Evolutionary conservation across 352 stramenopile species (phyloP).

Genomic region (Phytophthora ramorum): DNA sequence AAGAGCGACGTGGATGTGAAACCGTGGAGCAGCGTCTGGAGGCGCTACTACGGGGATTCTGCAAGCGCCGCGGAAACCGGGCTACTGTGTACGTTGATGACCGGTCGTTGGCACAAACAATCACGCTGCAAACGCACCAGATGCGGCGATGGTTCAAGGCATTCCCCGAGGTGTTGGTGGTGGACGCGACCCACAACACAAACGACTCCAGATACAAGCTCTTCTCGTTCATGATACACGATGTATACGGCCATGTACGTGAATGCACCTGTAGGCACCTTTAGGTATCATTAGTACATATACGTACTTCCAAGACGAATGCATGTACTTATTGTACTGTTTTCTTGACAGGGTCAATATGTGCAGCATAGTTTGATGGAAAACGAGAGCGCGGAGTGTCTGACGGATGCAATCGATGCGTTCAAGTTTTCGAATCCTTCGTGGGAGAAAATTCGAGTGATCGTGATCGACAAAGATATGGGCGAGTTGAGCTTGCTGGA

Average conservation of each 20-base stretch:
- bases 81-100: constrained; percentile 1
- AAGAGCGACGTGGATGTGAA: not conserved
- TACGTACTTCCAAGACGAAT: too few relatives aligned
- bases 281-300: not conserved
- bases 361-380: not conserved
- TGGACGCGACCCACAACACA: constrained; percentile 14
- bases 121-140: constrained; percentile 3
- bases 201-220: constrained; percentile 13
- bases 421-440: not conserved
- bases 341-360: not conserved
- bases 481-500: not conserved
- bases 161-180: constrained; percentile 6
- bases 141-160: constrained; percentile 17
- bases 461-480: not conserved
- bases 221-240: constrained; percentile 21
- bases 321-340: not conserved
- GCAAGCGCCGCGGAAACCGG: not conserved
- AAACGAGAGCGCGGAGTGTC: not conserved
- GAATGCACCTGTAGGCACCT: not conserved
- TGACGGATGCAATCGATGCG: not conserved
- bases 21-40: not conserved
- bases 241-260: constrained; percentile 7
- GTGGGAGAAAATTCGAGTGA: not conserved
- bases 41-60: not conserved
- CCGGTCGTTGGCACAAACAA: not conserved